Conservation (phyloP, 2,329 filamentous ascomycete genomes). For the Fonsecaea multimorphosa region DNA sequence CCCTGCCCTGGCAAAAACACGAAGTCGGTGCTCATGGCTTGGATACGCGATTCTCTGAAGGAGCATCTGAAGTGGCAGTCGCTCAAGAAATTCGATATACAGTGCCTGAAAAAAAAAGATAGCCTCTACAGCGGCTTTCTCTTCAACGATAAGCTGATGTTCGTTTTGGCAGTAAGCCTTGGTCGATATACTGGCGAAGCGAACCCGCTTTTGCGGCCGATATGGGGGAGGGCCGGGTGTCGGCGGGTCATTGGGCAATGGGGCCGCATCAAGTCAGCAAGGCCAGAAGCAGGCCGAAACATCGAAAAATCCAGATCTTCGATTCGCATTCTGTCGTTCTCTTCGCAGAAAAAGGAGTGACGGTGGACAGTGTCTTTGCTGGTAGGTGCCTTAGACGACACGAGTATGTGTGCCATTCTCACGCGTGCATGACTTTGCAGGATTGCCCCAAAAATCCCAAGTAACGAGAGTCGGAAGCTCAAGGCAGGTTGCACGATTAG, state of each 20-base stretch:
- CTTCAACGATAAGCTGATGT: neutral
- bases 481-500: neutral
- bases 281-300: neutral
- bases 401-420: neutral
- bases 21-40: conserved; percentile 4
- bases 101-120: neutral
- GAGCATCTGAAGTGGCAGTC: neutral
- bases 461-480: neutral
- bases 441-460: neutral
- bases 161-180: too few species aligned
- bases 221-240: neutral
- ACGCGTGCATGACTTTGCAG: neutral
- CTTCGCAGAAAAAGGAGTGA: neutral
- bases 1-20: conserved; percentile 7
- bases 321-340: neutral
- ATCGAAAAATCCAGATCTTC: neutral
- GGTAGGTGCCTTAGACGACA: neutral
- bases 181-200: neutral
- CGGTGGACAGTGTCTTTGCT: neutral
- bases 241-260: neutral
- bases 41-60: neutral
- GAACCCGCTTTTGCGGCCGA: neutral
- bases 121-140: neutral
- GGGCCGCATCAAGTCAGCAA: neutral
- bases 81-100: neutral